Percentiles rank a stretch among this genome's conserved stretches.
Evolutionary conservation across 2,329 filamentous ascomycete genomes (phyloP).

Genomic region (Sarocladium kiliense): DNA sequence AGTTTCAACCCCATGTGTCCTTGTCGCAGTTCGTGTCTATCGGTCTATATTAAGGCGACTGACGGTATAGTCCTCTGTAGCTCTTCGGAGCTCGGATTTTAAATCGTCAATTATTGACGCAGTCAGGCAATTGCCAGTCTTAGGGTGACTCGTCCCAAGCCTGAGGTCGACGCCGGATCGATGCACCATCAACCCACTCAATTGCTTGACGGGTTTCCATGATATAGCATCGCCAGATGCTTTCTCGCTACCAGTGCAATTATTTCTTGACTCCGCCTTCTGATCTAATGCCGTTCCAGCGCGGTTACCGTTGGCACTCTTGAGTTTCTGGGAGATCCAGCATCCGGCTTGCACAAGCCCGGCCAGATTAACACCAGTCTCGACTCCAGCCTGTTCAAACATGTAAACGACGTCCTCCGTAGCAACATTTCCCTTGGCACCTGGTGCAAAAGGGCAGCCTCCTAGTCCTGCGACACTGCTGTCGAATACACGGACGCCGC

Average conservation of each 20-base stretch:
- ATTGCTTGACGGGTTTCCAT: conserved; percentile 10
- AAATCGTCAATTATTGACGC: conserved; percentile 27
- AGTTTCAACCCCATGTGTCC: not conserved
- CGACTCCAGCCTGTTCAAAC: conserved; percentile 26
- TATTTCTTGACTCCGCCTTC: conserved; percentile 6
- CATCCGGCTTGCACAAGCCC: not conserved
- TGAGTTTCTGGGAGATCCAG: conserved; percentile 27
- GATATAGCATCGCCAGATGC: not conserved
- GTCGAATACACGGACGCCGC: conserved; percentile 62
- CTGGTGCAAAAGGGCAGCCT: conserved; percentile 63
- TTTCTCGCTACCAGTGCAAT: no score
- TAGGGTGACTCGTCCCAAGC: conserved; percentile 25
- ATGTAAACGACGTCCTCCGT: conserved; percentile 18
- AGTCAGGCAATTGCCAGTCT: conserved; percentile 34
- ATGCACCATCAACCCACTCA: conserved; percentile 19
- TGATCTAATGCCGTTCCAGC: conserved; percentile 35
- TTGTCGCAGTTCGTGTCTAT: conserved; percentile 31
- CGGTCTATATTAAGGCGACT: conserved; percentile 31
- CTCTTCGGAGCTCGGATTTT: conserved; percentile 20
- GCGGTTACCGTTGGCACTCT: conserved; percentile 40
- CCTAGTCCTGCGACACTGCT: conserved; percentile 61
- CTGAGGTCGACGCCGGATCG: conserved; percentile 22
- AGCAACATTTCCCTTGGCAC: conserved; percentile 62
- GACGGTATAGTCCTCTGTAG: conserved; percentile 19
- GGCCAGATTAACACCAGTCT: not conserved